Base-by-base conservation (phyloP, 73 alveolate species). In the Paraurostyla sp. region DNA sequence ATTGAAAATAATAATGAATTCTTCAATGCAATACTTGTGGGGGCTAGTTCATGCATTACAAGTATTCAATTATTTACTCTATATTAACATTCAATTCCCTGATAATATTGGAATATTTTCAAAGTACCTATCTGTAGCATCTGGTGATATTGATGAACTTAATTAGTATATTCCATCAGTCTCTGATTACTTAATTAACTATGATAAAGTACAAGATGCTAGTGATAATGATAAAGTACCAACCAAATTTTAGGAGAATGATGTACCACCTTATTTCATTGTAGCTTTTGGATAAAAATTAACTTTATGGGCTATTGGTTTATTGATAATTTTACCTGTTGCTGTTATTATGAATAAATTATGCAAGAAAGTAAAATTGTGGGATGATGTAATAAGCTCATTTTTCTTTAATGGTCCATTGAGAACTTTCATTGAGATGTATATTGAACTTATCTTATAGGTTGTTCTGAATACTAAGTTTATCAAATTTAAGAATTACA, bases 131-230 rank as follows among this genome's bases (percentile, higher is more conserved):
- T 25, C 50, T 1, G 45, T 85, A 22, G 93, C 83, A 13, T 82
- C 83, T n/a, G 87, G 87, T 71, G 88, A 85, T 30, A 71, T 36
- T 23, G 93, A 73, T 18, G 92, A 83, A 63, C 23, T 69, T 23
- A 68, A 83, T n/a, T 23, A 63, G 2, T 63, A 38, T 23, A 48
- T 71, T 33, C 87, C 82, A 36, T 13, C 15, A 16, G 7, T 62
- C 48, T n/a, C 80, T 15, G 80, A 62, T 62, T 62, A 62, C 51
- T 22, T 62, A 62, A 29, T 62, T 11, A 32, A 23, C 30, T 16
- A 32, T 4, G 54, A 62, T 32, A 22, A 62, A 7, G 52, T 62
- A 9, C 22, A 15, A 23, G 80, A 36, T 11, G 25, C 3, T 6
- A 32, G 23, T 15, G 80, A 62, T 36, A 25, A 62, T 25, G 80